Evolutionary conservation across 1,284 basidiomycete genomes (phyloP).

Genomic region (Stereum hirsutum): DNA sequence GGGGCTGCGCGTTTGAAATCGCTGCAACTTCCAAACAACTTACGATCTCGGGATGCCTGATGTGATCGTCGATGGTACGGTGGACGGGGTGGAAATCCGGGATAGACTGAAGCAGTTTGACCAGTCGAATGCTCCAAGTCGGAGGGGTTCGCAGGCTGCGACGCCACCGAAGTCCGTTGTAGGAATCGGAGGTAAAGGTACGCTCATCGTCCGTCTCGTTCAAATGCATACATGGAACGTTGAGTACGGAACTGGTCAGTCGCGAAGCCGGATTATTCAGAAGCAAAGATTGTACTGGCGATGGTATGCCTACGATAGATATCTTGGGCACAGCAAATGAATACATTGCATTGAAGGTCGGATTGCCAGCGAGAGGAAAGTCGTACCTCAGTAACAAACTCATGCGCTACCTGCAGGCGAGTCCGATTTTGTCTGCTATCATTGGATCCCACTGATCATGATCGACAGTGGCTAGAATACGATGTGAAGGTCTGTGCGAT

Average conservation of each 20-base stretch:
- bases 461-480: constrained; percentile 94
- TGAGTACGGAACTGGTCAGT: constrained; percentile 34
- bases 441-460: constrained; percentile 1
- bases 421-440: constrained; percentile 10
- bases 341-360: constrained; percentile 38
- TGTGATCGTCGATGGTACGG: no score
- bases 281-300: constrained; percentile 96
- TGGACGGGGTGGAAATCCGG: no score
- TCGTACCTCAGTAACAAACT: constrained; percentile 82
- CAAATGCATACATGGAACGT: neutral
- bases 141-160: constrained; percentile 55
- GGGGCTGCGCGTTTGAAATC: no score
- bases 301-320: constrained; percentile 60
- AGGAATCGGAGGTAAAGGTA: constrained; percentile 75
- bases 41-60: no score
- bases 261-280: constrained; percentile 95
- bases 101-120: constrained; percentile 73
- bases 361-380: constrained; percentile 77
- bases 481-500: constrained; percentile 69
- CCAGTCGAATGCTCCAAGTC: constrained; percentile 57
- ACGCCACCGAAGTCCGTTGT: constrained; percentile 73
- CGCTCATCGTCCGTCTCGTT: constrained; percentile 3
- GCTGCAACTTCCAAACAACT: no score
- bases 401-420: constrained; percentile 70
- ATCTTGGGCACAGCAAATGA: neutral